Conservation (phyloP, 2,329 filamentous ascomycete genomes). For the Cryphonectria nitschkei region DNA sequence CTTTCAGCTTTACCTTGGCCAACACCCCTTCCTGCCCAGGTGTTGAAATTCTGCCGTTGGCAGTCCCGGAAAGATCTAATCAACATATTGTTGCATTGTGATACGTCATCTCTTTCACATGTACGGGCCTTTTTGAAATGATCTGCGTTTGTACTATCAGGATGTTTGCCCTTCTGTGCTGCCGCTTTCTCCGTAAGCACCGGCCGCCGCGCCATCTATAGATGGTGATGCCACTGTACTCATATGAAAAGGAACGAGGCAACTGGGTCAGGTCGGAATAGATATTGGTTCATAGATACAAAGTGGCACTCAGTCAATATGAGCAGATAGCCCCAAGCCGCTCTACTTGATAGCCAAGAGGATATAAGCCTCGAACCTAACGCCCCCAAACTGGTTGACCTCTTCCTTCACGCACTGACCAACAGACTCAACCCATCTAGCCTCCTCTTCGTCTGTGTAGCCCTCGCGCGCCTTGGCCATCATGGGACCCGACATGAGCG, state of each 20-base stretch:
- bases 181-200: neutral
- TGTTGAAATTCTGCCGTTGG: no score
- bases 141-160: no score
- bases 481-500: slow-evolving; percentile 37
- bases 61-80: no score
- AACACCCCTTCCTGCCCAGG: no score
- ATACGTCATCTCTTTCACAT: no score
- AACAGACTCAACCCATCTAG: slow-evolving; percentile 33
- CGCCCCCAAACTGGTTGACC: slow-evolving; percentile 33
- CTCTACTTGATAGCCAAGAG: slow-evolving; percentile 35
- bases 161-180: neutral
- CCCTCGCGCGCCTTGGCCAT: slow-evolving; percentile 37
- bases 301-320: slow-evolving; percentile 5
- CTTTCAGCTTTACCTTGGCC: no score
- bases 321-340: slow-evolving; percentile 20
- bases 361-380: slow-evolving; percentile 35
- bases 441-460: slow-evolving; percentile 34
- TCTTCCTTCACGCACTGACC: slow-evolving; percentile 34
- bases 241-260: neutral
- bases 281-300: slow-evolving; percentile 1
- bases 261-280: neutral
- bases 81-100: no score
- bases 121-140: no score
- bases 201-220: neutral
- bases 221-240: neutral